These are phyloP conservation scores for Neurospora africana DNA, from an alignment of 495 filamentous ascomycete genomes.

Conservation along the genomic window DNA sequence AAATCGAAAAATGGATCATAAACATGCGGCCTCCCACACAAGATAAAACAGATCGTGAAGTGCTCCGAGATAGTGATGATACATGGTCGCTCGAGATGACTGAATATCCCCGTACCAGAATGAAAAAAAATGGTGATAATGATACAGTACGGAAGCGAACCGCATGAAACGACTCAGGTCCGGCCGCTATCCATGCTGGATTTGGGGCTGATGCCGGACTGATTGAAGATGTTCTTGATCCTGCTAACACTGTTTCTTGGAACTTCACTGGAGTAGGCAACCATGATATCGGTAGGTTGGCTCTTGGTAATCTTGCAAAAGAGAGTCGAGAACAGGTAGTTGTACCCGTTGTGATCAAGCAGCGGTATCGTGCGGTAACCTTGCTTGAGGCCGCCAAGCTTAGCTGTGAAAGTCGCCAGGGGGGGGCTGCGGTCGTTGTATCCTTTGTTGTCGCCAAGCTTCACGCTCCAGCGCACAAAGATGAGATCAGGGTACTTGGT, in stretches of 20 bases:
- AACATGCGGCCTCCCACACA: not conserved
- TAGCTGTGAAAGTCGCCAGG: constrained; percentile 82
- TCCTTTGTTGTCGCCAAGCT: constrained; percentile 62
- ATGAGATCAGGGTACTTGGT: constrained; percentile 89
- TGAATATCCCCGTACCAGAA: constrained; percentile 3
- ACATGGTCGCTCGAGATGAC: not conserved
- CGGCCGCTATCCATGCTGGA: constrained; percentile 33
- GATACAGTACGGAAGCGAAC: constrained; percentile 8
- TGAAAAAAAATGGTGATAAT: constrained; percentile 2
- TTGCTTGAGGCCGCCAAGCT: constrained; percentile 77
- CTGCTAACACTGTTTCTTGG: constrained; percentile 31
- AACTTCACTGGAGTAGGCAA: constrained; percentile 28
- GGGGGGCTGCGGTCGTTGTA: constrained; percentile 53
- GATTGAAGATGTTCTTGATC: constrained; percentile 40
- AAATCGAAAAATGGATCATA: not conserved
- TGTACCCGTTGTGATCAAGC: constrained; percentile 77
- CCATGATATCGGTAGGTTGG: constrained; percentile 42
- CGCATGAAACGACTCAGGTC: constrained; percentile 3
- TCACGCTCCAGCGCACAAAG: constrained; percentile 89
- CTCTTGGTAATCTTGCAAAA: constrained; percentile 74
- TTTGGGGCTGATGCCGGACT: constrained; percentile 31
- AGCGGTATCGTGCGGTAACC: constrained; percentile 97
- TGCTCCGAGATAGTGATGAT: not conserved
- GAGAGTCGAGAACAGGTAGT: constrained; percentile 86
- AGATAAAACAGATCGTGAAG: not conserved